Evolutionary conservation across 2,329 filamentous ascomycete genomes (phyloP).

Genomic region (Cladosporium sp.): DNA sequence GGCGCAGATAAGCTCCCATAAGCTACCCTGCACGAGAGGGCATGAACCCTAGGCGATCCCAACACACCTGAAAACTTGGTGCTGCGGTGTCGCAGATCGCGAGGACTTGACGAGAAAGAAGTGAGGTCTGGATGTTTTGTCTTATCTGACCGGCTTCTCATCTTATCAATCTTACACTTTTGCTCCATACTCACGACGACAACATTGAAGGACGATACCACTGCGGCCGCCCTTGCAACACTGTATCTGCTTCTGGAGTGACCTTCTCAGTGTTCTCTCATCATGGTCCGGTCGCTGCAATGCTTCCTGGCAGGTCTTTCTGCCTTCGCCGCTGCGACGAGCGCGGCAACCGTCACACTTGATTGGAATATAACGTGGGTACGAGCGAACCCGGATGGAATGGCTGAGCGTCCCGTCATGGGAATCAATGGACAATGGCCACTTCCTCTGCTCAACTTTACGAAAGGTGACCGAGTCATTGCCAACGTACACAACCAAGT

Average conservation of each 20-base stretch:
- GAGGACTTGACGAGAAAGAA: background rate
- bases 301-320: background rate
- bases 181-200: background rate
- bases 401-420: slow-evolving; percentile 54
- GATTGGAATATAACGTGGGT: slow-evolving; percentile 59
- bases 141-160: slow-evolving; percentile 12
- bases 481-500: slow-evolving; percentile 67
- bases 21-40: background rate
- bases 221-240: background rate
- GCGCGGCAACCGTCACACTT: slow-evolving; percentile 44
- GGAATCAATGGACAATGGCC: slow-evolving; percentile 75
- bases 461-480: slow-evolving; percentile 70
- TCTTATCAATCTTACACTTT: slow-evolving; percentile 12
- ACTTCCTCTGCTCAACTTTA: slow-evolving; percentile 69
- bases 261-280: background rate
- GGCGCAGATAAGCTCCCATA: background rate
- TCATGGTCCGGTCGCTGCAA: background rate
- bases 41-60: background rate
- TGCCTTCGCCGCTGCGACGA: background rate
- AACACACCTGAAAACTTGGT: background rate
- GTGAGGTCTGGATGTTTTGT: background rate
- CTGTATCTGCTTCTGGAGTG: background rate
- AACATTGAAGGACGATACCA: background rate
- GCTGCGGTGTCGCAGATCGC: background rate
- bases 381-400: slow-evolving; percentile 56